Evolutionary conservation across 2,329 filamentous ascomycete genomes (phyloP), one percentile per base, ranked within the genome.

Genomic region (Fusarium sp.): DNA sequence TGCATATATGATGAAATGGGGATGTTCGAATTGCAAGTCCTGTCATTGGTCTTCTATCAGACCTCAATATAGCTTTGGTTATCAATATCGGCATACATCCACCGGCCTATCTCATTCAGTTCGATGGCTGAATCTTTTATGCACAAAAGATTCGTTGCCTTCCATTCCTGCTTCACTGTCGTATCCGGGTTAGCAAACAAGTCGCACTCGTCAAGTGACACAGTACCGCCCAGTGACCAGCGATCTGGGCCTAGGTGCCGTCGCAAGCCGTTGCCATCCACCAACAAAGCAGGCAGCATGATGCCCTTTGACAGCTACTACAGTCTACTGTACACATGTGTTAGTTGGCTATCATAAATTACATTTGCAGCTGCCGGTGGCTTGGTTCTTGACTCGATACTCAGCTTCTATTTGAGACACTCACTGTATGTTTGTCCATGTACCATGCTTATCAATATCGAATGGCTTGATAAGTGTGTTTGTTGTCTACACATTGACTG

Each of bases 241-340:
- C 25, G 34, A 34, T 46, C 25, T 60, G 37, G 58, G 48, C 46
- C 46, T n/a, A 20, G 46, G 48, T 46, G 64, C 68, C 68, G 68
- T 45, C 34, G 49, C 64, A 69, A 71, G 59, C 64, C 55, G 68
- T 54, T 21, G 34, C 42, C 51, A 71, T 71, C 68, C 64, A 66
- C 41, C 42, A 63, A 32, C 60, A 37, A 56, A 56, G 25, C 34
- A 51, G 43, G 32, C 41, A 46, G 54, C 47, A 46, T 40, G 55
- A 46, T 45, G 25, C 27, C 30, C 37, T 60, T 47, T 30, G 48
- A 37, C 49, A 66, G 40, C 40, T 28, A 30, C 43, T 64, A 32
- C 43, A 18, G 34, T 11, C 43, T 63, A 27, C 59, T 37, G 34
- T 12, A n/a, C 18, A 37, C 18, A 11, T n/a, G 18, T n/a, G 18